Conservation (phyloP, 1,284 basidiomycete species). For the Meira nashicola region DNA sequence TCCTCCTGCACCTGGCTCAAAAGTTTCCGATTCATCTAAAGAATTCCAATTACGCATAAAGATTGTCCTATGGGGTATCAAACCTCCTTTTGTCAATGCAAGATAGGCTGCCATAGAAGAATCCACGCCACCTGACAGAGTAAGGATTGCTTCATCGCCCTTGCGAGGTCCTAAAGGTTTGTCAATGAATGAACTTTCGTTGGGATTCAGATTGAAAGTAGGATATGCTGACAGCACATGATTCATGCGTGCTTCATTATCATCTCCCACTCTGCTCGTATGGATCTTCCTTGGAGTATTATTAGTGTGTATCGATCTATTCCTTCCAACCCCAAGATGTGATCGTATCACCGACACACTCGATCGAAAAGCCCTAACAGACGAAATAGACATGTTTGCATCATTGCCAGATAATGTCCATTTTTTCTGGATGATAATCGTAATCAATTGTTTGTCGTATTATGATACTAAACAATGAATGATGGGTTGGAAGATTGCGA, state of each 20-base stretch:
- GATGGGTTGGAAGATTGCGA: too few relatives aligned
- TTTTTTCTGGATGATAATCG: too few relatives aligned
- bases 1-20: conserved; percentile 49
- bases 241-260: not conserved
- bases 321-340: too few relatives aligned
- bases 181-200: not conserved
- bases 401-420: too few relatives aligned
- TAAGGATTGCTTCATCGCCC: conserved; percentile 65
- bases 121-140: conserved; percentile 95
- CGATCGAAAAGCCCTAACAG: too few relatives aligned
- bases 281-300: too few relatives aligned
- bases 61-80: conserved; percentile 64
- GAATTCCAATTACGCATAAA: conserved; percentile 89
- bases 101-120: conserved; percentile 59
- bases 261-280: too few relatives aligned
- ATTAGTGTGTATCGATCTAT: too few relatives aligned
- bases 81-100: not conserved
- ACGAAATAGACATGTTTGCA: too few relatives aligned
- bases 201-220: conserved; percentile 6
- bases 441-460: too few relatives aligned
- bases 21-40: conserved; percentile 61
- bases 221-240: conserved; percentile 3
- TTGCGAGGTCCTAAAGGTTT: conserved; percentile 1
- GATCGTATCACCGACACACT: too few relatives aligned
- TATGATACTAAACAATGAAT: too few relatives aligned